Conservation (phyloP, 305 asterid genomes). For the Fraxinus sp. region DNA sequence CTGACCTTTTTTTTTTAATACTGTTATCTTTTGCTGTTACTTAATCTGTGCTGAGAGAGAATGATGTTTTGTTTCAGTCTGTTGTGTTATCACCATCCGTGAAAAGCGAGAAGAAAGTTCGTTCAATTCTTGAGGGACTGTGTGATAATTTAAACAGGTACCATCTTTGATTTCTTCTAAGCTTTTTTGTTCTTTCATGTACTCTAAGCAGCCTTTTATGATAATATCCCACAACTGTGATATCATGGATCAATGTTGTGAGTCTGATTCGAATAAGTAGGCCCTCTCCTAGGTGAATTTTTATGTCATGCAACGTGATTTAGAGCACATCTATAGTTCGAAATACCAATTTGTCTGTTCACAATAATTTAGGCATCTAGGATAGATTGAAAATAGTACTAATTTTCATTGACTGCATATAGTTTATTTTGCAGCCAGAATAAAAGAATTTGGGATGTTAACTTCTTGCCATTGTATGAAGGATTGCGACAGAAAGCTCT, state of each 20-base stretch:
- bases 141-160: slow-evolving; percentile 74
- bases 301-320: not conserved
- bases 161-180: not conserved
- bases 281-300: not conserved
- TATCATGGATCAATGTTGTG: not conserved
- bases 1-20: not conserved
- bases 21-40: slow-evolving; percentile 2
- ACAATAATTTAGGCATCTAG: not conserved
- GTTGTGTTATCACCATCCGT: slow-evolving; percentile 72
- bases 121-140: slow-evolving; percentile 70
- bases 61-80: slow-evolving; percentile 54
- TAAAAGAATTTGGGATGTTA: not conserved
- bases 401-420: not conserved
- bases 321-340: not conserved
- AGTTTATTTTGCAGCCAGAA: not conserved
- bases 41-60: slow-evolving; percentile 21
- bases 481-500: not conserved
- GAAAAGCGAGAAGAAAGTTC: slow-evolving; percentile 87
- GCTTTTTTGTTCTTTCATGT: not conserved
- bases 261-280: not conserved
- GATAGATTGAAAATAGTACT: not conserved
- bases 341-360: not conserved
- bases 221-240: not conserved
- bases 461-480: not conserved
- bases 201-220: not conserved